Evolutionary conservation across 306 rosid genomes (phyloP).

Genomic region (Trichosanthes cucumerina): DNA sequence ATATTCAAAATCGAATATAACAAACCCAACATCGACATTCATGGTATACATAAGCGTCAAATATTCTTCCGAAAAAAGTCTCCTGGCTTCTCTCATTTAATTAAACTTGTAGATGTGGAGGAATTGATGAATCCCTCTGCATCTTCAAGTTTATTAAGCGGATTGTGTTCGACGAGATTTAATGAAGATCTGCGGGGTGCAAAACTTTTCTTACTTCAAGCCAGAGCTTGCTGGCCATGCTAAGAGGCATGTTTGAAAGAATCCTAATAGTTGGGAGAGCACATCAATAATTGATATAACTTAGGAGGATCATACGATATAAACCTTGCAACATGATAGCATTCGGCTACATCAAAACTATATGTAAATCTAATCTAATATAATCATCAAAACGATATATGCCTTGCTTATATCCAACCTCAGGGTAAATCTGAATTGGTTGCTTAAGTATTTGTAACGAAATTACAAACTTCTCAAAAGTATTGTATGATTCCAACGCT

Average conservation of each 20-base stretch:
- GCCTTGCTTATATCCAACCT: background rate
- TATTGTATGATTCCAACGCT: background rate
- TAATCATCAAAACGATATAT: background rate
- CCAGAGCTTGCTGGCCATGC: background rate
- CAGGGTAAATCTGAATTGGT: background rate
- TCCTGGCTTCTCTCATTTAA: background rate
- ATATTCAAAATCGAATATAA: background rate
- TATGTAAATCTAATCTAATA: background rate
- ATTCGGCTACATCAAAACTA: background rate
- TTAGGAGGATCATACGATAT: background rate
- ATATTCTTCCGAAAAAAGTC: background rate
- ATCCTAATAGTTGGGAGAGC: background rate
- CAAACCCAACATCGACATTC: background rate
- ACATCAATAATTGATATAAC: background rate
- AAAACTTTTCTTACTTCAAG: background rate
- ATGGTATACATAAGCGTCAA: background rate
- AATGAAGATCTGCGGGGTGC: background rate
- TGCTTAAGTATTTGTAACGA: background rate
- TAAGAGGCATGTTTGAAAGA: background rate
- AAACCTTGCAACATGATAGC: slow-evolving; percentile 4
- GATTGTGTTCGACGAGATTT: background rate
- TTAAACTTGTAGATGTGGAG: background rate
- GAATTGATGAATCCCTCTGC: background rate
- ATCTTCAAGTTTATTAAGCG: background rate
- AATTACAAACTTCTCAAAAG: background rate